Evolutionary conservation across 768 basidiomycete species (phyloP).

Genomic region (Leccinum disarticulatum): DNA sequence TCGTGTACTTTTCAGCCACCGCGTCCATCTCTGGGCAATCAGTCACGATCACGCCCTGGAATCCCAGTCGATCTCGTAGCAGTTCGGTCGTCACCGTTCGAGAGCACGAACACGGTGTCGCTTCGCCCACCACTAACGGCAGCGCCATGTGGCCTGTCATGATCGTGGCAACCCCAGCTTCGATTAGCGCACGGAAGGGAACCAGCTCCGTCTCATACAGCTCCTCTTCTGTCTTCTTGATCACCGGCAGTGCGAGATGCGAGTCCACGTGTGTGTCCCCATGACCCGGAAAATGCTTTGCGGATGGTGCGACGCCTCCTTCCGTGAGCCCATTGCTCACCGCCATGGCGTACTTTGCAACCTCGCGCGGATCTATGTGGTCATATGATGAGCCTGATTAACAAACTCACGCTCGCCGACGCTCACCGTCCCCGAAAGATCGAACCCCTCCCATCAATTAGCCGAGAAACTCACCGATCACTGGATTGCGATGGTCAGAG

Average conservation of each 20-base stretch:
- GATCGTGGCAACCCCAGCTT: slow-evolving; percentile 47
- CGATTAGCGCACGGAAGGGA: slow-evolving; percentile 53
- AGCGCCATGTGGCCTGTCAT: slow-evolving; percentile 80
- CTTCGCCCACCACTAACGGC: slow-evolving; percentile 46
- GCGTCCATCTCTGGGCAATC: slow-evolving; percentile 81
- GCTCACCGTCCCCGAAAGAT: slow-evolving; percentile 65
- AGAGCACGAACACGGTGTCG: slow-evolving; percentile 62
- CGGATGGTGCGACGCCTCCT: slow-evolving; percentile 55
- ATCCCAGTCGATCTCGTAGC: slow-evolving; percentile 51
- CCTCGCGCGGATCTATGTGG: slow-evolving; percentile 50
- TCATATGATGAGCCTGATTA: not conserved
- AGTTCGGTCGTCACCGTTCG: slow-evolving; percentile 49
- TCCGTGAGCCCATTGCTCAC: slow-evolving; percentile 48
- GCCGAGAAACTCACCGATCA: slow-evolving; percentile 51
- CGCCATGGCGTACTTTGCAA: slow-evolving; percentile 47
- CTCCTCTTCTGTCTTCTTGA: slow-evolving; percentile 46
- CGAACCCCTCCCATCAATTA: slow-evolving; percentile 49
- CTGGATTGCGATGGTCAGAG: slow-evolving; percentile 65
- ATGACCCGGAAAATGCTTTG: slow-evolving; percentile 76
- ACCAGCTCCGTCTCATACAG: slow-evolving; percentile 52
- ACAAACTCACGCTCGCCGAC: not conserved
- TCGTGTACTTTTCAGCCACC: slow-evolving; percentile 44
- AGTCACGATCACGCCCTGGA: slow-evolving; percentile 62
- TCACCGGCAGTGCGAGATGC: slow-evolving; percentile 63
- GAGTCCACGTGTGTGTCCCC: slow-evolving; percentile 74